Evolutionary conservation across 176 grass and related monocot genomes (phyloP).

Genomic region (Eremochloa ophiuroides): DNA sequence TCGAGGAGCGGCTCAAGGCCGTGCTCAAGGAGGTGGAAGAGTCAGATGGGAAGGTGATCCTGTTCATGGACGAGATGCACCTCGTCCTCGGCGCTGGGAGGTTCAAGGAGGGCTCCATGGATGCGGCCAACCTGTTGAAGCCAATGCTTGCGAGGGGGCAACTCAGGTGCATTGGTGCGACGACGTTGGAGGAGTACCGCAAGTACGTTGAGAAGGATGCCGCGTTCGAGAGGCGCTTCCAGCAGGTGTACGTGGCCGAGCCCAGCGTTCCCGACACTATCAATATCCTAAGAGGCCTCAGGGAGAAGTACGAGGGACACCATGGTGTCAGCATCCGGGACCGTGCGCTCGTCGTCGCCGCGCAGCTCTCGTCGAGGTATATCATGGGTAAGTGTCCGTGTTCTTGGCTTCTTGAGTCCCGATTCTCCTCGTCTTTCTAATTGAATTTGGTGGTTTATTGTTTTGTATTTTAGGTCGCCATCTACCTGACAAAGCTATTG

Average conservation of each 20-base stretch:
- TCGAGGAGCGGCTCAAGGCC: constrained; percentile 75
- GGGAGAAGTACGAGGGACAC: constrained; percentile 84
- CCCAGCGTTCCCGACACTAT: constrained; percentile 71
- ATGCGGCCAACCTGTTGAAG: constrained; percentile 83
- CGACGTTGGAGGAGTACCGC: constrained; percentile 75
- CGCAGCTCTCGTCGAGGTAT: constrained; percentile 71
- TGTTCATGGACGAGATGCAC: constrained; percentile 94
- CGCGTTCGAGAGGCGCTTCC: constrained; percentile 76
- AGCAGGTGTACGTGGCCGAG: constrained; percentile 74
- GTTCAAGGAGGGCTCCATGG: constrained; percentile 77
- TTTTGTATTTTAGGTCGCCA: constrained; percentile 45
- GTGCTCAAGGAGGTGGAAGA: constrained; percentile 85
- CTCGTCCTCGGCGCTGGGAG: constrained; percentile 75
- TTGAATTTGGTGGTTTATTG: background rate
- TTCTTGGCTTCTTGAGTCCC: background rate
- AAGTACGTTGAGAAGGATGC: constrained; percentile 92
- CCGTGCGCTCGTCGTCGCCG: constrained; percentile 60
- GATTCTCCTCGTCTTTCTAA: background rate
- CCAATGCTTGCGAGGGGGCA: constrained; percentile 84
- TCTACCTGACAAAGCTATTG: constrained; percentile 79
- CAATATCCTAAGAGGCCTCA: constrained; percentile 65
- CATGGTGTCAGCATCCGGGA: constrained; percentile 77
- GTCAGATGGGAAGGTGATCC: constrained; percentile 65
- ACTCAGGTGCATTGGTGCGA: constrained; percentile 77
- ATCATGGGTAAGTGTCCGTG: constrained; percentile 55